Percentiles rank a stretch among this genome's conserved stretches.
Evolutionary conservation across 2,329 filamentous ascomycete species (phyloP).

Genomic region (Colletotrichum sp.): DNA sequence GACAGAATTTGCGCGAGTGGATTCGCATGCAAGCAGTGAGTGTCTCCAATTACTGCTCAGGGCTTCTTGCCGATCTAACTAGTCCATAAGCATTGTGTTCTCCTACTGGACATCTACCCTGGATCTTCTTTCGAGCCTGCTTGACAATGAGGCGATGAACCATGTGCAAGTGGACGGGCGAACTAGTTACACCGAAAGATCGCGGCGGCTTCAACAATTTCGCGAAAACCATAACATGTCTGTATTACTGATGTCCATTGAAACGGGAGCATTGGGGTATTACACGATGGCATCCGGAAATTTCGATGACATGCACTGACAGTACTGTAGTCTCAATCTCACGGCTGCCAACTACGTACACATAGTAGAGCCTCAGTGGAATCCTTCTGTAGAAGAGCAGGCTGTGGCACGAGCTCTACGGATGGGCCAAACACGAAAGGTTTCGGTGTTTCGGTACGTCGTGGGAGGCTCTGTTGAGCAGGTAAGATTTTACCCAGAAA

Average conservation of each 20-base stretch:
- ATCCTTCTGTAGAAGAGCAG: not conserved
- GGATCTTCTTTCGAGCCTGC: too few species aligned
- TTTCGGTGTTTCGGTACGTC: not conserved
- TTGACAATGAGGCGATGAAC: too few species aligned
- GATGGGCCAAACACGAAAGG: fast-evolving
- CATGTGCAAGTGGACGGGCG: too few species aligned
- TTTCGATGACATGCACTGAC: not conserved
- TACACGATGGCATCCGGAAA: fast-evolving
- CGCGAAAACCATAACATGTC: too few species aligned
- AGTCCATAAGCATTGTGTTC: too few species aligned
- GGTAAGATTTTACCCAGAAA: not conserved
- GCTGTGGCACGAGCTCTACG: fast-evolving
- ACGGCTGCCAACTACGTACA: not conserved
- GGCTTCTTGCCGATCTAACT: too few species aligned
- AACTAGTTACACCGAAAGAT: too few species aligned
- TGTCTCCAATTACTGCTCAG: too few species aligned
- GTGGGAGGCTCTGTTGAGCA: fast-evolving
- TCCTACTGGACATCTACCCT: too few species aligned
- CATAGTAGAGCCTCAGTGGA: not conserved
- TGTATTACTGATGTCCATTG: not conserved
- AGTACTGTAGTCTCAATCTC: fast-evolving
- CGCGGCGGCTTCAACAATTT: too few species aligned
- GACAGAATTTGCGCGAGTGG: too few species aligned
- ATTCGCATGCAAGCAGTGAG: too few species aligned
- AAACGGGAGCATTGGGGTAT: not conserved